Evolutionary conservation across 192 early-diverging fungal species (phyloP), one percentile per base, ranked within the genome.

Genomic region (Geosiphon pyriformis): DNA sequence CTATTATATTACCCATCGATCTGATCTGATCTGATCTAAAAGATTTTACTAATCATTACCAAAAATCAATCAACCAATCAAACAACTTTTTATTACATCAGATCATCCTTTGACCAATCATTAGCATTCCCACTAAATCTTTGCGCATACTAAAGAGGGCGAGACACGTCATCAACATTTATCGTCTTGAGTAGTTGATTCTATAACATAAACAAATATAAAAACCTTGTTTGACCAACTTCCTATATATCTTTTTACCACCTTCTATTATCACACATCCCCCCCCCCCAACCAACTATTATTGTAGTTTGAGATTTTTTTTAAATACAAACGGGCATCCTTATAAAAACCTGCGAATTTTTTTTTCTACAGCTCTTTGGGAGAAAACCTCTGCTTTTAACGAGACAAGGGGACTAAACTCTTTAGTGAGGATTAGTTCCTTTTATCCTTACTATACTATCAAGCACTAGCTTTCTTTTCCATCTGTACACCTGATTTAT

Each of bases 361-460:
- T n/a, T n/a, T n/a, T n/a, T n/a, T n/a, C n/a, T n/a, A n/a, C n/a
- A n/a, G n/a, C n/a, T n/a, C n/a, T n/a, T n/a, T n/a, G n/a, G n/a
- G n/a, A n/a, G n/a, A 42, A 42, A 6, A 42, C 6, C 37, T 10
- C 37, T 6, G 15, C 37, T 42, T 15, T 10, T 42, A 42, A 42
- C 37, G 37, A 42, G n/a, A n/a, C n/a, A 42, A 15, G 37, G 37
- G 15, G 15, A 18, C 35, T 59, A 59, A 59, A 37, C 58, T 59
- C 58, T 59, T 59, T 20, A 59, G 58, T 59, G 58, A 59, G 58
- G 33, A 59, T 59, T 59, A 59, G 58, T 59, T 8, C 11, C 20
- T 35, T 6, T 59, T 42, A 6, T 10, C 20, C 25, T 20, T 35
- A 59, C 18, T 34, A 32, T 22, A 35, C 32, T 59, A 22, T 31